Percentiles rank a stretch among this genome's conserved stretches.
Evolutionary conservation across 352 stramenopile genomes (phyloP).

Genomic region (Pelagophyceae sp.): DNA sequence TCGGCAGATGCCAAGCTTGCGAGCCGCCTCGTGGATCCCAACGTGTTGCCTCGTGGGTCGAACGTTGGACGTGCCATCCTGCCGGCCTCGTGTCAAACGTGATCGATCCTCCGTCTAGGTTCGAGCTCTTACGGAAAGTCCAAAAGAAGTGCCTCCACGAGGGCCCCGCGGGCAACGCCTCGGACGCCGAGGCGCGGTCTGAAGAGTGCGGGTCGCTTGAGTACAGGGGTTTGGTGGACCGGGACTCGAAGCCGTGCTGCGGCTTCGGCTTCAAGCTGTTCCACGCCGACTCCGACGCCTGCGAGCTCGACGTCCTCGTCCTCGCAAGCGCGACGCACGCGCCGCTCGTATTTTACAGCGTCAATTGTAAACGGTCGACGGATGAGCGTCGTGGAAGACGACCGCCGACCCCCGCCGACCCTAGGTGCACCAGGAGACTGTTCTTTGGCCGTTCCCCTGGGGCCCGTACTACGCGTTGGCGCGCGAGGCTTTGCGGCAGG

Average conservation of each 20-base stretch:
- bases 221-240: constrained; percentile 6
- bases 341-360: no score
- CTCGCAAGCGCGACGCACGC: background rate
- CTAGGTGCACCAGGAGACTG: constrained; percentile 3
- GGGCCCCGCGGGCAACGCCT: background rate
- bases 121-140: no score
- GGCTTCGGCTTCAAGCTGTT: constrained; percentile 16
- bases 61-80: no score
- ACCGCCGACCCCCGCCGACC: no score
- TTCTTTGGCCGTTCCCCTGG: background rate
- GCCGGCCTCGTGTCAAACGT: no score
- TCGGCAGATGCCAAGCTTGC: no score
- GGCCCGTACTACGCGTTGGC: background rate
- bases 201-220: background rate
- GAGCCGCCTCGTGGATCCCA: background rate
- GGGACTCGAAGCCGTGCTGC: background rate
- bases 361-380: no score
- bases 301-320: constrained; percentile 14
- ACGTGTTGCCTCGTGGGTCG: no score
- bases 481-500: background rate
- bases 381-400: no score
- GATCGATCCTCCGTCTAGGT: no score
- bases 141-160: no score
- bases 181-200: background rate
- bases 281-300: background rate